Evolutionary conservation across 805 yeast species (phyloP), one percentile per base, ranked within the genome.

Genomic region (Kodamaea kaohsiungensis): DNA sequence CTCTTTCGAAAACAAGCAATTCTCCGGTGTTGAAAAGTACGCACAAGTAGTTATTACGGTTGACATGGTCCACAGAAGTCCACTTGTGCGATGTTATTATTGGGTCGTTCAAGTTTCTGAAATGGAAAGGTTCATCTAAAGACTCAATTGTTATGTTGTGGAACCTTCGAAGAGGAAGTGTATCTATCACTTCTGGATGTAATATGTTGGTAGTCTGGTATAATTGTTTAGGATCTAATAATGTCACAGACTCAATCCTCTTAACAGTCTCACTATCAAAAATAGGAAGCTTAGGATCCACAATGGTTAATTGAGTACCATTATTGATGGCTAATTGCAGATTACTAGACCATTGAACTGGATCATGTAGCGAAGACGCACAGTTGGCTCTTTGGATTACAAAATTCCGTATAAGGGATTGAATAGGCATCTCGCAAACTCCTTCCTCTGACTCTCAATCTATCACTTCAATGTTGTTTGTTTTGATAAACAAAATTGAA

Each of bases 1-100:
- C 61, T 48, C 78, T 59, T 43, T 64, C 63, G 16, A 75, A 56
- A 4, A 75, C 53, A 38, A 75, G 50, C 12, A 75, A 59, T 51
- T 76, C 80, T 0, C 76, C 75, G 1, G 78, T 66, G 52, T 71
- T 75, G 49, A 67, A 66, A 27, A 76, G 57, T 1, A 72, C 70
- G 0, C 72, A 78, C 43, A 76, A 59, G 43, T 56, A 59, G 48
- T 71, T 64, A 46, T 69, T 69, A 42, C 68, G 64, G 2, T 67
- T 59, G n/a, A 57, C 48, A 1, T 59, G 55, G 33, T 60, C 57
- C 1, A 61, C 52, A 2, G 69, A 62, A 3, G 75, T 63, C 78
- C 79, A 73, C 49, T 61, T 61, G 55, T 74, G 78, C 25, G 63
- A 58, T 7, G 67, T 64, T n/a, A 75, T 70, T 16, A 55, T 40